Base-by-base conservation (phyloP, 768 basidiomycete species). In the Auricularia sp. region DNA sequence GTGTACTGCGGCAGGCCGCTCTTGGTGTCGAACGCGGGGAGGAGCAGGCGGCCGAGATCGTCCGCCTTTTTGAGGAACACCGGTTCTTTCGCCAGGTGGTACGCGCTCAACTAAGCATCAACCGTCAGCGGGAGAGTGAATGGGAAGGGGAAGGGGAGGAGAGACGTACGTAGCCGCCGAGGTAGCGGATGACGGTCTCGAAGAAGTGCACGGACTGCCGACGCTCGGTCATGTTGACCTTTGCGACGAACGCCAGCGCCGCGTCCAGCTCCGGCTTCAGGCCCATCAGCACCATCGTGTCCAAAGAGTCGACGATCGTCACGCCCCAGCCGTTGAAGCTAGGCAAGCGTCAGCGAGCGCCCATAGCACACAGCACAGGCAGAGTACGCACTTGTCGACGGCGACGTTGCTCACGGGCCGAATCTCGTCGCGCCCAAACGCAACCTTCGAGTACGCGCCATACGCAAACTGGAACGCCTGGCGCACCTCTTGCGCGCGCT, bases 181-280 rank as follows among this genome's bases (percentile, higher is more conserved):
- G 76, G 56, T 80, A 74, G 16, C 80, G 75, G 37, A 81, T 81
- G 6, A 77, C 79, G 24, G 77, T 79, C 76, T 80, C 70, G 62
- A 71, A 71, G 63, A 71, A 71, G 16, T 64, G 66, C 2, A 61
- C 66, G 61, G 54, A 42, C 63, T 67, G 58, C 8, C 35, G 11
- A 16, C 10, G 35, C 35, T 11, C 10, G 14, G 66, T 45, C n/a
- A 67, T 37, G 36, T 59, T 61, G 59, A 67, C 47, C 6, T 37
- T 62, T n/a, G 66, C 44, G 59, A 67, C 63, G 39, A 63, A 54
- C 10, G n/a, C 58, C 24, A 67, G 18, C n/a, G 63, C 66, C 10
- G 34, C 61, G 14, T 36, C 33, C 34, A 61, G 62, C 47, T 64
- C 37, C 11, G 34, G 3, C 34, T 72, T 70, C 18, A 79, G 66